Base-by-base conservation (phyloP, 768 basidiomycete genomes). In the Clavaria fumosa region DNA sequence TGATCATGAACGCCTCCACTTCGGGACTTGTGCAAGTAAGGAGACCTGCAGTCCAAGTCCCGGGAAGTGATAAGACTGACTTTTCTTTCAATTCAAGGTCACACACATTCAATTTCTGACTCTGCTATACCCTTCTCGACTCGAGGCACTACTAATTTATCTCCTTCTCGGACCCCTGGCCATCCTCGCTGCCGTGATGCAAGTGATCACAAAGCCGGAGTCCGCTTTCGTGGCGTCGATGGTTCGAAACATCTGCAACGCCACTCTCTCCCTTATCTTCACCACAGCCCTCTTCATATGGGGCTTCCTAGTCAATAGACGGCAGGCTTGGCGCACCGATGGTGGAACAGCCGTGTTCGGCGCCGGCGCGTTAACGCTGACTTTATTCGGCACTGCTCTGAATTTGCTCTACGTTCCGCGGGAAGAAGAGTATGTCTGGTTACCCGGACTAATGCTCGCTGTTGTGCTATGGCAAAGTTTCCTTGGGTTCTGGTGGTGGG, bases 401-500 rank as follows among this genome's bases (percentile, higher is more conserved):
- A 88, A 91, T 43, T 83, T 96, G 48, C 54, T 91, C 6, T 86
- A 89, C 49, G 81, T 99, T 26, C 77, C 78, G 7, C 62, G 63
- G 37, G 76, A 82, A 49, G 81, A 93, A 44, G 76, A 86, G 47
- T 83, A 84, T 44, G 62, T 74, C n/a, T 97, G 95, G 95, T 67
- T 96, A 40, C 84, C 88, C 1, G 73, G 78, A 17, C 64, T 96
- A 37, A 74, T 88, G 57, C 91, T 88, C 75, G 78, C 82, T 5
- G 75, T 95, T 35, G 74, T 96, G 7, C 70, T 97, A 14, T 99
- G 95, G 95, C 95, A 99, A 64, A 86, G 75, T 56, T 93, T 91
- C 57, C 58, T 95, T 15, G 89, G 85, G 0, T 96, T 88, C 86
- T 96, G 90, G 90, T 96, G 90, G 90, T 96, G 89, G 89, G 88